These are phyloP conservation scores for Amphibolis antarctica DNA, from an alignment of 106 monocot species.

Conservation along the genomic window DNA sequence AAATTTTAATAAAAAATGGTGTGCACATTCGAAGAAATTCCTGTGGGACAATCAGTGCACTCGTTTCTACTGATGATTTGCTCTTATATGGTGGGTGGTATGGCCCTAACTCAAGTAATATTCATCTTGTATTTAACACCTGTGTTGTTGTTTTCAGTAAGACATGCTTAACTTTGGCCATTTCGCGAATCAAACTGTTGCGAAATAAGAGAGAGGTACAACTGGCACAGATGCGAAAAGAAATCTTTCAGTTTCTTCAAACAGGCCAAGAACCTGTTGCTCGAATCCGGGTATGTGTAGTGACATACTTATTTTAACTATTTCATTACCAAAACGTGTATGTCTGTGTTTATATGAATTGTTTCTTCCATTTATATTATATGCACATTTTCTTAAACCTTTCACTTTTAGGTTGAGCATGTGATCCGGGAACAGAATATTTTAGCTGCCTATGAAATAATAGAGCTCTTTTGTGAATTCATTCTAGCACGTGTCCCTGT, in stretches of 20 bases:
- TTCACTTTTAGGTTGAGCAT: conserved; percentile 70
- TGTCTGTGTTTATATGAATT: not conserved
- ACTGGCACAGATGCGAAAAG: conserved; percentile 67
- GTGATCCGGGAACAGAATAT: conserved; percentile 83
- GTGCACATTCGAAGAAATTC: too few species aligned
- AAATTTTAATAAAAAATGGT: too few species aligned
- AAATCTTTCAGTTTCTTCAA: conserved; percentile 75
- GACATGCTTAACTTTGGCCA: conserved; percentile 78
- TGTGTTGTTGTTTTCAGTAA: conserved; percentile 39
- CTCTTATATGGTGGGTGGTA: not conserved
- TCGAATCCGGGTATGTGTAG: conserved; percentile 57
- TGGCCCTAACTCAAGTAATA: not conserved
- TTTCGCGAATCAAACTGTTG: conserved; percentile 85
- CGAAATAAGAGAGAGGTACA: conserved; percentile 82
- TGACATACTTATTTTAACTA: not conserved
- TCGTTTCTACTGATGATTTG: not conserved
- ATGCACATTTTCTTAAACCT: not conserved
- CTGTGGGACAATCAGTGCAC: too few species aligned
- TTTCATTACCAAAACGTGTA: not conserved
- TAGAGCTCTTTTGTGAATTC: conserved; percentile 94
- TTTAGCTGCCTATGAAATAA: conserved; percentile 77
- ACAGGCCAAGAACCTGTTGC: conserved; percentile 91
- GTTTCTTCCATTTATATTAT: not conserved
- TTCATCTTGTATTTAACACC: not conserved
- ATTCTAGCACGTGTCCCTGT: conserved; percentile 89